Conservation (phyloP, 1,284 basidiomycete genomes). For the Rhodotorula sp. region DNA sequence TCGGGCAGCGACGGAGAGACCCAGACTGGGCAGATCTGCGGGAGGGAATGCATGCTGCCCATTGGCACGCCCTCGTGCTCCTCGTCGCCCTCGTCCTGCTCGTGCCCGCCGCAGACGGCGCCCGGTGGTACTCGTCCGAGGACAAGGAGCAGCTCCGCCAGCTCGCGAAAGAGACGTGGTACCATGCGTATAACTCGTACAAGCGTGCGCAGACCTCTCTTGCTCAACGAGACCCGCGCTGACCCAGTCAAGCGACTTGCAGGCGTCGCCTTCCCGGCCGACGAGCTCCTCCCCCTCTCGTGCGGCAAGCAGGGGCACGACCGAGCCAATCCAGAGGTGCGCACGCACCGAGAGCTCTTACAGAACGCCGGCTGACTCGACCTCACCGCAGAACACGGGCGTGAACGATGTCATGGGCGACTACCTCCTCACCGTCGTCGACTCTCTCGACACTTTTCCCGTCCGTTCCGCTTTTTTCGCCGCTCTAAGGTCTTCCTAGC, state of each 20-base stretch:
- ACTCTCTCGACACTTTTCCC: conserved; percentile 77
- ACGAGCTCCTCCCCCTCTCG: conserved; percentile 79
- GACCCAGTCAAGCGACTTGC: neutral
- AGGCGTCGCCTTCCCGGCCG: conserved; percentile 46
- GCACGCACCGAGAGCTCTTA: neutral
- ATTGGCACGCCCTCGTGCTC: neutral
- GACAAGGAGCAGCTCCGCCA: conserved; percentile 27
- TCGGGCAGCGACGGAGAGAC: neutral
- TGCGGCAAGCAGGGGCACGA: conserved; percentile 80
- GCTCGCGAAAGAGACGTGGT: conserved; percentile 26
- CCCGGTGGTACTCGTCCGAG: conserved; percentile 22
- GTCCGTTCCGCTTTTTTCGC: conserved; percentile 40
- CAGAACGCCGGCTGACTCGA: too few relatives aligned
- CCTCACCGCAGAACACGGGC: conserved; percentile 48
- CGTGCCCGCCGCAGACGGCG: neutral
- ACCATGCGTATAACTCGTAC: conserved; percentile 35
- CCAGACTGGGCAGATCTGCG: too few relatives aligned
- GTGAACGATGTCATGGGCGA: conserved; percentile 84
- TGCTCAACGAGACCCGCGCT: neutral
- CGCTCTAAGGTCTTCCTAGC: neutral
- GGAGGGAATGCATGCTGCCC: conserved; percentile 6
- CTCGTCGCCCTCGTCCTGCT: conserved; percentile 2
- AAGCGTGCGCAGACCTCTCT: conserved; percentile 10
- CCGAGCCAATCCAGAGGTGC: conserved; percentile 51
- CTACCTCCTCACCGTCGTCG: conserved; percentile 77